These are phyloP conservation scores for Elongisporangium anandrum DNA, from an alignment of 352 stramenopile genomes.

Conservation along the genomic window DNA sequence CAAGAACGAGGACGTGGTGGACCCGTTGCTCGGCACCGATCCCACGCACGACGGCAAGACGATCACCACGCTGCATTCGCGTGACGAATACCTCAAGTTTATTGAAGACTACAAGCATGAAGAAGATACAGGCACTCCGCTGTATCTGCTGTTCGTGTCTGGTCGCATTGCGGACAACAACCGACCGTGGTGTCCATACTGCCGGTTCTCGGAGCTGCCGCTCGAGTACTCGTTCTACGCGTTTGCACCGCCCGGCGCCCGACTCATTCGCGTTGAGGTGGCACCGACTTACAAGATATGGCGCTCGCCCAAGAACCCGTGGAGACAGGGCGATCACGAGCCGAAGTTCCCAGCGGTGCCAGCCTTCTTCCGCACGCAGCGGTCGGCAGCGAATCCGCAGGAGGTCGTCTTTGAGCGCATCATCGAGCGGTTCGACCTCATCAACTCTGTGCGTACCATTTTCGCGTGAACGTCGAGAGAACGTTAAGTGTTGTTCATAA, in stretches of 20 bases:
- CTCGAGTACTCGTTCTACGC: slow-evolving; percentile 69
- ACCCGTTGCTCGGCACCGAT: slow-evolving; percentile 17
- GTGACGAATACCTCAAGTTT: slow-evolving; percentile 24
- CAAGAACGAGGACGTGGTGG: slow-evolving; percentile 23
- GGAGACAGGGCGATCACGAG: slow-evolving; percentile 25
- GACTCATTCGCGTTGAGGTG: slow-evolving; percentile 64
- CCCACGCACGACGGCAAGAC: slow-evolving; percentile 21
- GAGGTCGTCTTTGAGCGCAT: slow-evolving; percentile 34
- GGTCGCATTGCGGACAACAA: slow-evolving; percentile 63
- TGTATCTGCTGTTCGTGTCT: slow-evolving; percentile 70
- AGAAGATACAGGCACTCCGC: slow-evolving; percentile 25
- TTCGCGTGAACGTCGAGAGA: slow-evolving; percentile 10
- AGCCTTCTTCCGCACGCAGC: slow-evolving; percentile 35
- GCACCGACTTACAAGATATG: slow-evolving; percentile 60
- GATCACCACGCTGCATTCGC: slow-evolving; percentile 26
- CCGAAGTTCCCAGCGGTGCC: slow-evolving; percentile 50
- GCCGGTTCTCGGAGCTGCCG: slow-evolving; percentile 66
- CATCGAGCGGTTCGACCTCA: slow-evolving; percentile 46
- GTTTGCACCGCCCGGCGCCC: slow-evolving; percentile 51
- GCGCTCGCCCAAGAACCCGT: slow-evolving; percentile 53
- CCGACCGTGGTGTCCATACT: slow-evolving; percentile 79
- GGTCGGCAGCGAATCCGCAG: slow-evolving; percentile 5
- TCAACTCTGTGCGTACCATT: slow-evolving; percentile 33
- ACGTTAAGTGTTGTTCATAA: neutral
- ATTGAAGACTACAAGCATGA: slow-evolving; percentile 30